Percentiles rank a stretch among this genome's conserved stretches.
Conservation (phyloP, 169 alveolate genomes). For the Hepatocystis sp. region DNA sequence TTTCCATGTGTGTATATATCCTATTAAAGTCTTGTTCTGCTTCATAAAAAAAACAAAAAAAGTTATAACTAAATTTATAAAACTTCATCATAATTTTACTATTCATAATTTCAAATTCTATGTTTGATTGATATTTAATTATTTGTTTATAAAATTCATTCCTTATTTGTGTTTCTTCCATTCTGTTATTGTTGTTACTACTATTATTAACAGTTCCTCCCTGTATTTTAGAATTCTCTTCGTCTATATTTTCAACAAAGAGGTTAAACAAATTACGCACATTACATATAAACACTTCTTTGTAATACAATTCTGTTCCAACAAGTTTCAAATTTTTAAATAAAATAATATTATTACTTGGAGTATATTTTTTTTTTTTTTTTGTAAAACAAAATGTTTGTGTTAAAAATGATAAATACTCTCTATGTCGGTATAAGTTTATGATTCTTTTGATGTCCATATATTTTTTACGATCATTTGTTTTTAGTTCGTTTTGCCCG, state of each 20-base stretch:
- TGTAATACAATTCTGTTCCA: slow-evolving; percentile 10
- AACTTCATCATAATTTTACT: slow-evolving; percentile 47
- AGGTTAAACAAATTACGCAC: too few relatives aligned
- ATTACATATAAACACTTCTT: slow-evolving; percentile 18
- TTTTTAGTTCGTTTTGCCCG: not conserved
- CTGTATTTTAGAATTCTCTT: not conserved
- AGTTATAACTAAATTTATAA: slow-evolving; percentile 60
- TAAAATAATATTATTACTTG: not conserved
- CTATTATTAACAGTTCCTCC: not conserved
- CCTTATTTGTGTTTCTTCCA: too few relatives aligned
- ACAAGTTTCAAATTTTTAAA: slow-evolving; percentile 5
- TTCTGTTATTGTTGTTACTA: not conserved
- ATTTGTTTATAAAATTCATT: slow-evolving; percentile 5
- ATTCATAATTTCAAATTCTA: slow-evolving; percentile 49
- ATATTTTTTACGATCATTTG: too few relatives aligned
- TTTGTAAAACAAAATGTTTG: slow-evolving; percentile 27
- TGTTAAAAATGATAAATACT: slow-evolving; percentile 21
- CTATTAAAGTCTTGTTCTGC: slow-evolving; percentile 55
- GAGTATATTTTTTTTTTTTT: slow-evolving; percentile 24
- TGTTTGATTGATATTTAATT: not conserved
- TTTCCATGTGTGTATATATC: slow-evolving; percentile 53
- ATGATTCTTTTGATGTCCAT: too few relatives aligned
- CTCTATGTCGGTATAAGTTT: slow-evolving; percentile 14
- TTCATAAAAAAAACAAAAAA: slow-evolving; percentile 64
- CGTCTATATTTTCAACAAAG: not conserved